Percentiles rank a stretch among this genome's conserved stretches.
phyloP scores from a whole-genome alignment of 2,329 filamentous ascomycete species.

The Macrophomina tecta region DNA sequence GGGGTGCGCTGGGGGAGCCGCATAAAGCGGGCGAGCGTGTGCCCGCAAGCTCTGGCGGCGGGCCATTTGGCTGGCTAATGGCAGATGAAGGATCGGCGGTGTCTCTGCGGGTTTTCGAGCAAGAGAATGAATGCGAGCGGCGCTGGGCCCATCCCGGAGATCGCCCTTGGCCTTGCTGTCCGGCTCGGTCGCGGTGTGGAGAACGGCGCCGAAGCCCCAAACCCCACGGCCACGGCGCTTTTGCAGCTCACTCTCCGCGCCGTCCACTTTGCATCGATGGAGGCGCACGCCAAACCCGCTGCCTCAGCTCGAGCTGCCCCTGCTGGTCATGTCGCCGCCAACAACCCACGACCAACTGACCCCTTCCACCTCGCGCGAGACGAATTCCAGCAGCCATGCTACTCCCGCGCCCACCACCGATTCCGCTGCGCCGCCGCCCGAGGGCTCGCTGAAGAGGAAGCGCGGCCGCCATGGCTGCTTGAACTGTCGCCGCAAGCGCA shows the following conservation, averaged over 20 bases:
- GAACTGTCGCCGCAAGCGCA: slow-evolving; percentile 32
- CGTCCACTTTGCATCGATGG: slow-evolving; percentile 10
- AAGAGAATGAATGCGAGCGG: not conserved
- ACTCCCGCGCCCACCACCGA: slow-evolving; percentile 7
- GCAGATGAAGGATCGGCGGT: not conserved
- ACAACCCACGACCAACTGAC: slow-evolving; percentile 1
- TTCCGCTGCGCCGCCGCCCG: not conserved
- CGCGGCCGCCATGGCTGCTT: slow-evolving; percentile 29
- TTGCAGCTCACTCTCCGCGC: slow-evolving; percentile 2
- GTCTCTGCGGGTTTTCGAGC: not conserved
- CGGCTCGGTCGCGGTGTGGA: slow-evolving; percentile 2
- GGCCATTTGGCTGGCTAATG: not conserved
- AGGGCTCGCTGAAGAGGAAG: slow-evolving; percentile 23
- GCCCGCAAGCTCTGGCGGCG: not conserved
- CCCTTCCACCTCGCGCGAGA: slow-evolving; percentile 14
- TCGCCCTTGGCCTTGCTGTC: not conserved
- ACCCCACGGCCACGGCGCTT: slow-evolving; percentile 22
- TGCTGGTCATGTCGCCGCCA: slow-evolving; percentile 14
- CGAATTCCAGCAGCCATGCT: not conserved
- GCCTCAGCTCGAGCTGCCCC: not conserved
- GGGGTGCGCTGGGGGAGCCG: not conserved
- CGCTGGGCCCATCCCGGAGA: slow-evolving; percentile 4
- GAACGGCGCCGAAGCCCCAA: slow-evolving; percentile 12
- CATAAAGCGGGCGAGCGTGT: slow-evolving; percentile 1
- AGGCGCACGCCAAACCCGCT: slow-evolving; percentile 7